These are phyloP conservation scores for Boletus pseudo-olivaceus DNA, from an alignment of 768 basidiomycete genomes.

Conservation along the genomic window DNA sequence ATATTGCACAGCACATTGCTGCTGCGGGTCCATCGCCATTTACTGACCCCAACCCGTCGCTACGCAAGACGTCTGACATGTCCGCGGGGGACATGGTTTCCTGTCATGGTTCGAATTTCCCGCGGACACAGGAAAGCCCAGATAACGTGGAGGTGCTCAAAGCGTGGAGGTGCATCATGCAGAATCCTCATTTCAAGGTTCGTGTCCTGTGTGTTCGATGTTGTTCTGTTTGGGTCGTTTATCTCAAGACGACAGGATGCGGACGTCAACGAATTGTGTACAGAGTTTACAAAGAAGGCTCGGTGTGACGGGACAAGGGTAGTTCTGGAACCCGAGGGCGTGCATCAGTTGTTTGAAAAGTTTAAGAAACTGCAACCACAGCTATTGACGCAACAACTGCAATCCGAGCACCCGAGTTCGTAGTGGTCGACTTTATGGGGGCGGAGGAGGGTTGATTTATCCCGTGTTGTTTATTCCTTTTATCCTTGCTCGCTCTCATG, in stretches of 20 bases:
- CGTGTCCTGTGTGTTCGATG: constrained; percentile 22
- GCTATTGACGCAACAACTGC: constrained; percentile 5
- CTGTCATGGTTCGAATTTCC: constrained; percentile 67
- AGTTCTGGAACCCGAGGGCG: constrained; percentile 56
- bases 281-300: constrained; percentile 78
- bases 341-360: constrained; percentile 42
- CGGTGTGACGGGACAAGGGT: constrained; percentile 82
- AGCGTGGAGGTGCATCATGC: constrained; percentile 76
- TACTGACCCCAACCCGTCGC: constrained; percentile 21
- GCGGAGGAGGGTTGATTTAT: constrained; percentile 1
- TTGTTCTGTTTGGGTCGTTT: background rate
- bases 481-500: constrained; percentile 9
- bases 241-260: constrained; percentile 46
- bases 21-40: constrained; percentile 63
- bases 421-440: background rate
- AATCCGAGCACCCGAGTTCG: constrained; percentile 12
- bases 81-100: constrained; percentile 52
- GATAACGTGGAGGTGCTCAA: constrained; percentile 74
- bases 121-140: constrained; percentile 64
- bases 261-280: constrained; percentile 75
- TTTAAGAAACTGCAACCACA: constrained; percentile 30
- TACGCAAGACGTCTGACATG: constrained; percentile 43
- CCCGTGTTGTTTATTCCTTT: constrained; percentile 17
- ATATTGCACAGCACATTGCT: constrained; percentile 48
- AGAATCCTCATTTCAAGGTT: constrained; percentile 75